Evolutionary conservation across 2,329 filamentous ascomycete species (phyloP).

Genomic region (Claviceps sp.): DNA sequence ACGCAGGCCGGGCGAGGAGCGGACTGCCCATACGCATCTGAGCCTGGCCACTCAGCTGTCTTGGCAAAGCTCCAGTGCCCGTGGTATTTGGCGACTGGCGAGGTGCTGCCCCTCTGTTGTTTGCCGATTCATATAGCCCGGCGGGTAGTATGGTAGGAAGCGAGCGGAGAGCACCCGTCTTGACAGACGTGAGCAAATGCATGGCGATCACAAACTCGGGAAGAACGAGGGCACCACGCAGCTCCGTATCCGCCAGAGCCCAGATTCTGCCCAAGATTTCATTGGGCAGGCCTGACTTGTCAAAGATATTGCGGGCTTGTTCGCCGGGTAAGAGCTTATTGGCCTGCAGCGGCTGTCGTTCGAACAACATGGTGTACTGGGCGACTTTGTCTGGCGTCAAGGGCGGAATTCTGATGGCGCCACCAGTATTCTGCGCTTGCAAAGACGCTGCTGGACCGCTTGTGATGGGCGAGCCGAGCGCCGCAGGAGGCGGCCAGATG

Average conservation of each 20-base stretch:
- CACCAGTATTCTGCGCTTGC: slow-evolving; percentile 47
- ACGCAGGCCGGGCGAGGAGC: slow-evolving; percentile 36
- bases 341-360: slow-evolving; percentile 70
- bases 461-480: slow-evolving; percentile 24
- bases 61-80: slow-evolving; percentile 56
- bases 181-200: slow-evolving; percentile 88
- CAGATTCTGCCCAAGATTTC: slow-evolving; percentile 90
- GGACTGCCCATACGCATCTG: slow-evolving; percentile 50
- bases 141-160: slow-evolving; percentile 72
- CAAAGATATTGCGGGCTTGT: slow-evolving; percentile 85
- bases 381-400: slow-evolving; percentile 77
- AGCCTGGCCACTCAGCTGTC: slow-evolving; percentile 64
- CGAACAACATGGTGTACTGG: slow-evolving; percentile 83
- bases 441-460: slow-evolving; percentile 30
- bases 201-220: slow-evolving; percentile 97
- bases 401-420: slow-evolving; percentile 74
- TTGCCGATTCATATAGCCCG: slow-evolving; percentile 80
- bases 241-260: slow-evolving; percentile 88
- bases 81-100: slow-evolving; percentile 38
- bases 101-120: slow-evolving; percentile 42
- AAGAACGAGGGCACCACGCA: slow-evolving; percentile 70
- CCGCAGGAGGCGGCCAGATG: slow-evolving; percentile 25
- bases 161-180: slow-evolving; percentile 65
- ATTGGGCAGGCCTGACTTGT: slow-evolving; percentile 80
- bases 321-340: slow-evolving; percentile 59